Percentiles rank a stretch among this genome's conserved stretches.
Conservation (phyloP, 2,329 filamentous ascomycete species). For the Zasmidium cellare region DNA sequence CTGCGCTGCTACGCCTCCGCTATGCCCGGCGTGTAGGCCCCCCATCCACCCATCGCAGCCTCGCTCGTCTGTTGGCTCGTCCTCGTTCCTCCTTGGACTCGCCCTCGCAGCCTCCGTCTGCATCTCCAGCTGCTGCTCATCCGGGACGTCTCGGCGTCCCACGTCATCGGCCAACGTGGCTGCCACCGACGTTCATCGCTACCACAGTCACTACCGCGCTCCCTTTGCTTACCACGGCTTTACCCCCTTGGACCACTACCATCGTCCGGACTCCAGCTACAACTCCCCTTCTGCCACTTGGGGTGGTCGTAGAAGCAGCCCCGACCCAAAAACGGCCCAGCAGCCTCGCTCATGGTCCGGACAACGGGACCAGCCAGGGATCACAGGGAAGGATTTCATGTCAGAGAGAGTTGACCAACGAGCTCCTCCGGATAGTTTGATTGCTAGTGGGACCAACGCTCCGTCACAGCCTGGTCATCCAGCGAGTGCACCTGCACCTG, state of each 20-base stretch:
- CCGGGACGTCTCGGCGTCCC: conserved; percentile 28
- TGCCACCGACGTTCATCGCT: conserved; percentile 29
- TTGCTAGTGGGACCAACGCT: conserved; percentile 16
- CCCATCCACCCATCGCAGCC: neutral
- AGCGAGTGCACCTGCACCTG: conserved; percentile 8
- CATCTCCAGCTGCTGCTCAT: conserved; percentile 1
- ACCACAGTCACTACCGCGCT: conserved; percentile 25
- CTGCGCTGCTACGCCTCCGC: conserved; percentile 4
- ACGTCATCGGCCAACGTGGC: conserved; percentile 32
- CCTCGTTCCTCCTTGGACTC: neutral
- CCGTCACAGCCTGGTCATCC: neutral
- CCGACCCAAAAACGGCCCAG: conserved; percentile 18
- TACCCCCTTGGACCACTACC: conserved; percentile 11
- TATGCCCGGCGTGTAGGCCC: conserved; percentile 9
- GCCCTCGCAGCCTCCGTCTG: neutral
- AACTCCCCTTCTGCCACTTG: conserved; percentile 4
- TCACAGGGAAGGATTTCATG: conserved; percentile 35
- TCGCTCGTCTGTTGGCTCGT: neutral
- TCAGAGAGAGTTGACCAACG: conserved; percentile 32
- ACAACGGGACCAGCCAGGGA: conserved; percentile 26
- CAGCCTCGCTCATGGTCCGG: conserved; percentile 34
- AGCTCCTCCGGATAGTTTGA: conserved; percentile 25
- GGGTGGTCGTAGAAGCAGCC: conserved; percentile 16
- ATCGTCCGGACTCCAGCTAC: conserved; percentile 8
- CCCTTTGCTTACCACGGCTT: conserved; percentile 15